Evolutionary conservation across 2,329 filamentous ascomycete species (phyloP), one percentile per base, ranked within the genome.

Genomic region (Aspergillus aculeatinus): DNA sequence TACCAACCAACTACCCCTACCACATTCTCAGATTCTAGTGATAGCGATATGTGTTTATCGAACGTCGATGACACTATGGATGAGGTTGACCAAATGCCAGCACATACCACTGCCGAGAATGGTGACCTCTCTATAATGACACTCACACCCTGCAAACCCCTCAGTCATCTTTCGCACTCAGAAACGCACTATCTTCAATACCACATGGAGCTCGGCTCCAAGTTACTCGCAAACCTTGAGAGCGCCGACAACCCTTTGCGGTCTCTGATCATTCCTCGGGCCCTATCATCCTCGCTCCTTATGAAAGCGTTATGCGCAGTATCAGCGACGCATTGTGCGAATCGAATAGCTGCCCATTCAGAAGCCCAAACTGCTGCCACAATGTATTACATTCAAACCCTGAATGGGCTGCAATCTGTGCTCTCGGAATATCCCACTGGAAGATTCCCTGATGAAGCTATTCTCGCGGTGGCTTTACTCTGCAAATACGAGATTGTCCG

Each of bases 401-500:
- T 76, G 31, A 69, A 62, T n/a, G 73, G 72, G 3, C 60, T 76
- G 5, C 70, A 72, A n/a, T 63, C 60, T 5, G 68, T 65, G 3
- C 62, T 76, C 9, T 61, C 62, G 2, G 61, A 63, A 44, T 59
- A 60, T 35, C 48, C 67, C 7, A 60, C 59, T 2, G 59, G 64
- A 23, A 10, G 51, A 2, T 58, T 72, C 9, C 61, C 73, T 3
- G 72, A 75, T 39, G 72, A 76, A 51, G 60, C 69, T 2, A 69
- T 76, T 50, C 63, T 76, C 21, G 68, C 74, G 2, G 71, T 76
- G 16, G 74, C 72, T 14, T 67, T 76, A 25, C 61, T 76, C n/a
- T 74, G 72, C 64, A 76, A 76, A 56, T 76, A 75, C 50, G 74
- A 76, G 53, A 67, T 76, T 33, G 70, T 76, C 2, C 72, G 74